These are phyloP conservation scores for Yamadazyma taylorii DNA, from an alignment of 1,139 yeast genomes.

Conservation along the genomic window DNA sequence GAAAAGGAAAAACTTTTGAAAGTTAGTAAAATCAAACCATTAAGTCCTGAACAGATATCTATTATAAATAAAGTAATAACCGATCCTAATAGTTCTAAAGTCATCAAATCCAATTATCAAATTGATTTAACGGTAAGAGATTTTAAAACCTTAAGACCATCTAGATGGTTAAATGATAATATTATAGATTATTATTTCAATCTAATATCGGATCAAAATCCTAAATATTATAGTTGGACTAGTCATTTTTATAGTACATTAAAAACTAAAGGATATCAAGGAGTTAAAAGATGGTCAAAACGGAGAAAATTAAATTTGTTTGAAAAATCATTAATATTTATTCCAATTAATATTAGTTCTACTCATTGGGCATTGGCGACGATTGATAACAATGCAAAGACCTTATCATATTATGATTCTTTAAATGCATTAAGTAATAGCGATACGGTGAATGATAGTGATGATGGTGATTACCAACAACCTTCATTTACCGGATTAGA, in stretches of 20 bases:
- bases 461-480: constrained; percentile 29
- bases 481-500: constrained; percentile 27
- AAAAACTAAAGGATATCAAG: constrained; percentile 68
- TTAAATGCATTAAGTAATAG: constrained; percentile 52
- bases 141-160: constrained; percentile 65
- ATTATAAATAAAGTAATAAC: constrained; percentile 22
- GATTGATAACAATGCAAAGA: constrained; percentile 58
- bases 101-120: constrained; percentile 30
- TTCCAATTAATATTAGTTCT: constrained; percentile 80
- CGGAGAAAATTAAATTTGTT: constrained; percentile 73
- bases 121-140: constrained; percentile 70
- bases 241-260: constrained; percentile 84
- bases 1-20: constrained; percentile 19
- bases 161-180: constrained; percentile 88
- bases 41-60: constrained; percentile 19
- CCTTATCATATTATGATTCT: constrained; percentile 78
- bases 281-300: constrained; percentile 89
- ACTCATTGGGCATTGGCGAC: constrained; percentile 94
- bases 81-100: constrained; percentile 14
- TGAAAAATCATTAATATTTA: constrained; percentile 62
- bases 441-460: too few species aligned
- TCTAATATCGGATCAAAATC: constrained; percentile 45
- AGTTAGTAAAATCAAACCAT: constrained; percentile 14
- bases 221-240: constrained; percentile 68
- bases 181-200: constrained; percentile 81